Conservation (phyloP, 352 stramenopile species). For the Bremia lactucae region DNA sequence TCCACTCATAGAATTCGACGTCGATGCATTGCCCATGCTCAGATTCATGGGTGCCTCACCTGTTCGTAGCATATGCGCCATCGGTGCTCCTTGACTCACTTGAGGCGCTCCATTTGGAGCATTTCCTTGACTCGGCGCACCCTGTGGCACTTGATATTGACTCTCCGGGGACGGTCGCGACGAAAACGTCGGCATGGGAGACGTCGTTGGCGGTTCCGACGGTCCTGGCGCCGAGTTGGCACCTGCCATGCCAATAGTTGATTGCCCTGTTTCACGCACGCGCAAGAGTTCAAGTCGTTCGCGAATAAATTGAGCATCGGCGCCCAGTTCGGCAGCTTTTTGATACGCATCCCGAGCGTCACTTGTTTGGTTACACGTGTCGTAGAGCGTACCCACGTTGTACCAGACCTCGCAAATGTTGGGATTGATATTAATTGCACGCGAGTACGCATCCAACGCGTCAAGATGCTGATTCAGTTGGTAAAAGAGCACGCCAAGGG, state of each 20-base stretch:
- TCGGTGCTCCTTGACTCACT: constrained; percentile 29
- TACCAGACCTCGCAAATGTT: constrained; percentile 89
- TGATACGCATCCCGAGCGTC: constrained; percentile 83
- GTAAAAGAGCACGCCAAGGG: constrained; percentile 86
- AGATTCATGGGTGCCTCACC: constrained; percentile 38
- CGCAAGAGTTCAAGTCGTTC: constrained; percentile 69
- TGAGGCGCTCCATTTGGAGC: constrained; percentile 21
- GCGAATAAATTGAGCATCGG: constrained; percentile 75
- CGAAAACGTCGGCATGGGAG: constrained; percentile 80
- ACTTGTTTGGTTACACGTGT: constrained; percentile 86
- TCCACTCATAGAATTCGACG: constrained; percentile 25
- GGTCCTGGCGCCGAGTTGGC: constrained; percentile 70
- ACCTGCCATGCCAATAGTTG: constrained; percentile 73
- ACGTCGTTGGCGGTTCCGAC: constrained; percentile 73
- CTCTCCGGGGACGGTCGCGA: constrained; percentile 48
- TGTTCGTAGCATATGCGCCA: constrained; percentile 43
- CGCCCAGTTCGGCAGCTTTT: constrained; percentile 79
- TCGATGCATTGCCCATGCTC: constrained; percentile 35
- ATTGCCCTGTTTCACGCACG: constrained; percentile 67
- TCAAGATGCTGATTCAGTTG: constrained; percentile 84
- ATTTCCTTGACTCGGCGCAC: constrained; percentile 14
- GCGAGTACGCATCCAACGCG: constrained; percentile 80
- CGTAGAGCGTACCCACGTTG: constrained; percentile 85
- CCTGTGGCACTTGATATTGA: constrained; percentile 43
- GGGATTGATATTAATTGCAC: constrained; percentile 86